A percentile compares a stretch with the other conserved stretches of the same genome.
Conservation (phyloP, 2,329 filamentous ascomycete species). For the Fusarium multiceps region DNA sequence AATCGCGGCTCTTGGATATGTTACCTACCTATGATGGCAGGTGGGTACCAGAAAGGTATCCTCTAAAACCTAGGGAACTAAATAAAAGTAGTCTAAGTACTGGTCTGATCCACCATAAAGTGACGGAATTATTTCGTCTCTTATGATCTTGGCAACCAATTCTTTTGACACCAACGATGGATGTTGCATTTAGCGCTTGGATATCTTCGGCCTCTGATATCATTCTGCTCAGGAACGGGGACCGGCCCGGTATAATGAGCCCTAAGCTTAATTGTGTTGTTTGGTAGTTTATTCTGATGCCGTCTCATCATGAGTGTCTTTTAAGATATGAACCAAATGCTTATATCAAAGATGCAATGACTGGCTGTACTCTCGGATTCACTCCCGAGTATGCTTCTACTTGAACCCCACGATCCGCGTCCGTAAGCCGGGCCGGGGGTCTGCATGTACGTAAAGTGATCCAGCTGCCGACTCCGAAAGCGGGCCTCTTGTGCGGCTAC, state of each 20-base stretch:
- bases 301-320: rapidly evolving
- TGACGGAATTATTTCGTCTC: not conserved
- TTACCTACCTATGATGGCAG: not conserved
- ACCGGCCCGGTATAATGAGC: conserved; percentile 7
- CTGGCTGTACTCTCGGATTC: conserved; percentile 2
- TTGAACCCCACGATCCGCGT: conserved; percentile 35
- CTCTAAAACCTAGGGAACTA: not conserved
- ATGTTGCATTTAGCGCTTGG: not conserved
- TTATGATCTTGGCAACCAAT: not conserved
- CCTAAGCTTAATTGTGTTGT: not conserved
- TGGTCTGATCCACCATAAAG: rapidly evolving
- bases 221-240: not conserved
- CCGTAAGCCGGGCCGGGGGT: conserved; percentile 19
- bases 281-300: not conserved
- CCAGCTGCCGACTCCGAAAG: conserved; percentile 46
- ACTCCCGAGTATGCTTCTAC: conserved; percentile 23
- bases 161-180: not conserved
- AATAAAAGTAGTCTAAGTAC: not conserved
- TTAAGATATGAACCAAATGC: rapidly evolving
- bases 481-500: conserved; percentile 40
- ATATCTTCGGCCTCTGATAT: not conserved
- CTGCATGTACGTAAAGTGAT: conserved; percentile 29
- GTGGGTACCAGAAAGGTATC: not conserved
- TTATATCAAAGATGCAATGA: not conserved
- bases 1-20: conserved; percentile 5